These are phyloP conservation scores for Paracamarosporium sp. DNA, from an alignment of 2,329 filamentous ascomycete genomes.

Conservation along the genomic window DNA sequence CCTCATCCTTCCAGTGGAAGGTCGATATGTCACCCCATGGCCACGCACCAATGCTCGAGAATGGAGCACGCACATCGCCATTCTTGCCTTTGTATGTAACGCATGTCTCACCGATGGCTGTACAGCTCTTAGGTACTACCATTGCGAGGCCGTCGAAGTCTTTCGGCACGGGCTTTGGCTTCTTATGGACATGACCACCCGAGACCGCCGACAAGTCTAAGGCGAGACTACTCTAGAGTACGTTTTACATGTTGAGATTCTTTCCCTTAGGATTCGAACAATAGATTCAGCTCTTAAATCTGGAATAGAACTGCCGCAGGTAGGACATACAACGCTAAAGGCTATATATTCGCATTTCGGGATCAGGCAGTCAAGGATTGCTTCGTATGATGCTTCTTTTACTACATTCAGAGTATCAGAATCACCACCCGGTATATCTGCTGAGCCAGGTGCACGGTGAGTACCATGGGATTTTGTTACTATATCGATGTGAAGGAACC, in stretches of 20 bases:
- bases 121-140: conserved; percentile 18
- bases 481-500: too few relatives aligned
- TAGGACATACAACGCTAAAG: too few relatives aligned
- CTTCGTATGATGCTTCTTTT: too few relatives aligned
- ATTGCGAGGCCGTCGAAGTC: conserved; percentile 17
- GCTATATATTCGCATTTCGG: not conserved
- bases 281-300: too few relatives aligned
- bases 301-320: too few relatives aligned
- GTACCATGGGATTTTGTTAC: too few relatives aligned
- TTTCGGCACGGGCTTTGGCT: conserved; percentile 22
- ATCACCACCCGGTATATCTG: too few relatives aligned
- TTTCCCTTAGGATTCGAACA: too few relatives aligned
- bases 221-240: conserved; percentile 28
- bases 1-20: conserved; percentile 43
- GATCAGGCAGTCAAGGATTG: not conserved
- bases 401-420: too few relatives aligned
- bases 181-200: conserved; percentile 25
- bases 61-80: conserved; percentile 21
- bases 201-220: conserved; percentile 27
- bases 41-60: conserved; percentile 31
- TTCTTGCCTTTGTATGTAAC: conserved; percentile 26
- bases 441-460: too few relatives aligned
- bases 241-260: conserved; percentile 25
- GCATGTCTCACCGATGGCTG: conserved; percentile 11
- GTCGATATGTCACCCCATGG: conserved; percentile 31